Conservation (phyloP, 768 basidiomycete species). For the Pholiota molesta region DNA sequence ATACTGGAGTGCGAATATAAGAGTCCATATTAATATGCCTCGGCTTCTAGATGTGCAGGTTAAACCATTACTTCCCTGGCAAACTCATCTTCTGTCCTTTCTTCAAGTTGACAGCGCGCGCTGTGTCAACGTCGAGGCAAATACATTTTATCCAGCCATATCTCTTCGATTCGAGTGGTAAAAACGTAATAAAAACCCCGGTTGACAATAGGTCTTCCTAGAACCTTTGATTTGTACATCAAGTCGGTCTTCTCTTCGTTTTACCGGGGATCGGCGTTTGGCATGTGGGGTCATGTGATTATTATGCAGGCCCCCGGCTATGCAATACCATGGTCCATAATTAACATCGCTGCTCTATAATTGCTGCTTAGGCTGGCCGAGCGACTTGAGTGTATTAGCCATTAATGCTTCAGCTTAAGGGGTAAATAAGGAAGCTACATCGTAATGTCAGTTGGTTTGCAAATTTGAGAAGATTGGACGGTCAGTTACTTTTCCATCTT, state of each 20-base stretch:
- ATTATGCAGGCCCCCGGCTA: neutral
- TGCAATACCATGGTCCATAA: neutral
- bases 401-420: too few relatives aligned
- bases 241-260: neutral
- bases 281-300: neutral
- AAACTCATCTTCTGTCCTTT: neutral
- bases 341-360: neutral
- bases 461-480: too few relatives aligned
- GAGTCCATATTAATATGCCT: neutral
- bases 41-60: neutral
- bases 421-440: too few relatives aligned
- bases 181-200: neutral
- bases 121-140: neutral
- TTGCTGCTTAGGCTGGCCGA: too few relatives aligned
- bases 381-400: too few relatives aligned
- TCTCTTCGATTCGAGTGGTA: neutral
- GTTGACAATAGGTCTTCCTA: neutral
- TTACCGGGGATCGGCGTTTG: neutral
- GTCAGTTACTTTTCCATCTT: too few relatives aligned
- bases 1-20: too few relatives aligned
- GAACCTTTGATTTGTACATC: neutral
- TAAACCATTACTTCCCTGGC: neutral
- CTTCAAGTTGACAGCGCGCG: neutral
- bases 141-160: neutral
- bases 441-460: too few relatives aligned